These are phyloP conservation scores for Verticillium alfalfae DNA, from an alignment of 2,329 filamentous ascomycete genomes.

Conservation along the genomic window DNA sequence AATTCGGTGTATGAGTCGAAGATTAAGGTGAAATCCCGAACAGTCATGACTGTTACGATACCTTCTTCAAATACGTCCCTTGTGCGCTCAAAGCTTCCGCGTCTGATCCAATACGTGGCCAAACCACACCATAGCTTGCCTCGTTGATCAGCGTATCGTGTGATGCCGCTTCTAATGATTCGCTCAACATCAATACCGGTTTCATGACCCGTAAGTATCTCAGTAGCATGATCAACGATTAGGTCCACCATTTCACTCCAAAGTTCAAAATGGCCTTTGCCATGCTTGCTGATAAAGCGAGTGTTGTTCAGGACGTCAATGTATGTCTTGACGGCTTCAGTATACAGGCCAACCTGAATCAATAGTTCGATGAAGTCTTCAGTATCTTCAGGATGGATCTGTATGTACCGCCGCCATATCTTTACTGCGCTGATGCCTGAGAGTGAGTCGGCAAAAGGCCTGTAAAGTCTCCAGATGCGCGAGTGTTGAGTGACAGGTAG, in stretches of 20 bases:
- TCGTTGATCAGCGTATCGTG: slow-evolving; percentile 85
- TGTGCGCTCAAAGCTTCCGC: slow-evolving; percentile 86
- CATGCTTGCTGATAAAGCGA: slow-evolving; percentile 85
- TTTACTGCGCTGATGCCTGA: slow-evolving; percentile 86
- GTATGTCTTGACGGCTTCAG: slow-evolving; percentile 85
- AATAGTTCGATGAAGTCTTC: slow-evolving; percentile 94
- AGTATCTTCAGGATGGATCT: slow-evolving; percentile 89
- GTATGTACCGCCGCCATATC: slow-evolving; percentile 94
- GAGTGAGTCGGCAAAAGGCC: slow-evolving; percentile 84
- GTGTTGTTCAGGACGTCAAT: slow-evolving; percentile 89
- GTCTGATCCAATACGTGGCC: slow-evolving; percentile 93
- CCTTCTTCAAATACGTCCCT: slow-evolving; percentile 94
- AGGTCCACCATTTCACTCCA: slow-evolving; percentile 98
- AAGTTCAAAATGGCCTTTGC: slow-evolving; percentile 91
- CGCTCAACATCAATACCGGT: slow-evolving; percentile 83
- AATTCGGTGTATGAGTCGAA: slow-evolving; percentile 97
- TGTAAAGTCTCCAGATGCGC: slow-evolving; percentile 88
- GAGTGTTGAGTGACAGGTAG: slow-evolving; percentile 93
- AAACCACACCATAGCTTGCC: slow-evolving; percentile 93
- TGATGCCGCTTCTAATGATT: slow-evolving; percentile 88
- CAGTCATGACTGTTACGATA: slow-evolving; percentile 96
- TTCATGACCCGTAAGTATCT: slow-evolving; percentile 76
- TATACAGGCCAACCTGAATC: slow-evolving; percentile 74
- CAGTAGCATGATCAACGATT: slow-evolving; percentile 82
- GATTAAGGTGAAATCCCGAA: slow-evolving; percentile 91